Evolutionary conservation across 2,329 filamentous ascomycete genomes (phyloP).

Genomic region (Pleomassaria siparia): DNA sequence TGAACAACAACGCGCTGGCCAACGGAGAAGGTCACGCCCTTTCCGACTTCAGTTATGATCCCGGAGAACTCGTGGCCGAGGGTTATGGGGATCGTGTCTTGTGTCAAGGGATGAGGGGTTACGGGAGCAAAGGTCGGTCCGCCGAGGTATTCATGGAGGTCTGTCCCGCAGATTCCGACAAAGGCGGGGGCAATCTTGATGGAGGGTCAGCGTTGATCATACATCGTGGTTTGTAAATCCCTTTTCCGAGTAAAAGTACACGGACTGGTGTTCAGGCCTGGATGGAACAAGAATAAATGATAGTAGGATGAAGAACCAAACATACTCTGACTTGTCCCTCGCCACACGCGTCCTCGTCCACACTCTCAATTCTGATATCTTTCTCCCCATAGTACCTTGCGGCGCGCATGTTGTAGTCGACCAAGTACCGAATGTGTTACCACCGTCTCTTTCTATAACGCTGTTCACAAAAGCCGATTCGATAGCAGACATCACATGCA

Average conservation of each 20-base stretch:
- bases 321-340: constrained; percentile 53
- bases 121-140: constrained; percentile 53
- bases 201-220: background rate
- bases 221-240: no score
- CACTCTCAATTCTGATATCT: constrained; percentile 57
- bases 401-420: constrained; percentile 55
- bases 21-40: constrained; percentile 51
- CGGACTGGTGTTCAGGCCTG: no score
- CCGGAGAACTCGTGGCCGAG: constrained; percentile 69
- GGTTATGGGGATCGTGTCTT: constrained; percentile 59
- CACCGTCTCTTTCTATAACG: constrained; percentile 17
- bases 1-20: constrained; percentile 62
- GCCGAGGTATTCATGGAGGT: constrained; percentile 57
- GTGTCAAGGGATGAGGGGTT: constrained; percentile 60
- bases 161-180: constrained; percentile 57
- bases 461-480: constrained; percentile 35
- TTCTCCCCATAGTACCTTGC: constrained; percentile 58
- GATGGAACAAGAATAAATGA: background rate
- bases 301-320: background rate
- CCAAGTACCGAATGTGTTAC: background rate
- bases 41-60: constrained; percentile 60
- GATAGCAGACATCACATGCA: constrained; percentile 19
- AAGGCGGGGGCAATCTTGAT: constrained; percentile 47
- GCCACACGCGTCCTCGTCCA: constrained; percentile 51
- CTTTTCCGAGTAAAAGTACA: no score